Conservation (phyloP, 2,329 filamentous ascomycete genomes). For the Boeremia exigua region DNA sequence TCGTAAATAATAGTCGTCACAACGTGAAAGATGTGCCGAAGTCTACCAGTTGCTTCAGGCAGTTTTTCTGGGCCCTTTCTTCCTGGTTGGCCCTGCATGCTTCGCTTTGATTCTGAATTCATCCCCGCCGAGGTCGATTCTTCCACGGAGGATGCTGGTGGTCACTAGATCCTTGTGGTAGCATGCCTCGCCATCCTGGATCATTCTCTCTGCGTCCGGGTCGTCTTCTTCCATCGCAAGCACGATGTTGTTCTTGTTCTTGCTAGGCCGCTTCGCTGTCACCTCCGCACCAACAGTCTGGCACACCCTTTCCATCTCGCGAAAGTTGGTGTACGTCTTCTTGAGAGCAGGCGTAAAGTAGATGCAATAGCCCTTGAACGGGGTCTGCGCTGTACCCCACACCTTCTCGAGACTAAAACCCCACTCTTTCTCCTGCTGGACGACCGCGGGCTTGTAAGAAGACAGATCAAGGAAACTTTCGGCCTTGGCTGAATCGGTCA, state of each 20-base stretch:
- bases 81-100: slow-evolving; percentile 14
- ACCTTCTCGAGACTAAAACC: slow-evolving; percentile 44
- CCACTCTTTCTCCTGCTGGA: slow-evolving; percentile 49
- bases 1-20: neutral
- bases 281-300: slow-evolving; percentile 49
- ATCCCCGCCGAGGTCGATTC: slow-evolving; percentile 47
- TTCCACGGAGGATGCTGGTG: slow-evolving; percentile 52
- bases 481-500: slow-evolving; percentile 47
- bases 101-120: slow-evolving; percentile 45
- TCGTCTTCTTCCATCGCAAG: slow-evolving; percentile 49
- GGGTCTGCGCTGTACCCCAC: slow-evolving; percentile 42
- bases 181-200: slow-evolving; percentile 41
- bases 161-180: slow-evolving; percentile 54
- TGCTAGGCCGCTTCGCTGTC: slow-evolving; percentile 32
- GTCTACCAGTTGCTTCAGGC: neutral
- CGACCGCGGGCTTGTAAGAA: slow-evolving; percentile 42
- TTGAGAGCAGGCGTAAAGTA: slow-evolving; percentile 55
- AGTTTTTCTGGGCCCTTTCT: slow-evolving; percentile 25
- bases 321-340: slow-evolving; percentile 40
- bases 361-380: slow-evolving; percentile 57
- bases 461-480: slow-evolving; percentile 45
- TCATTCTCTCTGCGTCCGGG: slow-evolving; percentile 41
- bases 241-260: slow-evolving; percentile 40
- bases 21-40: neutral
- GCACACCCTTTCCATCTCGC: slow-evolving; percentile 49